Conservation (phyloP, 805 yeast genomes). For the Ogataea sp. region DNA sequence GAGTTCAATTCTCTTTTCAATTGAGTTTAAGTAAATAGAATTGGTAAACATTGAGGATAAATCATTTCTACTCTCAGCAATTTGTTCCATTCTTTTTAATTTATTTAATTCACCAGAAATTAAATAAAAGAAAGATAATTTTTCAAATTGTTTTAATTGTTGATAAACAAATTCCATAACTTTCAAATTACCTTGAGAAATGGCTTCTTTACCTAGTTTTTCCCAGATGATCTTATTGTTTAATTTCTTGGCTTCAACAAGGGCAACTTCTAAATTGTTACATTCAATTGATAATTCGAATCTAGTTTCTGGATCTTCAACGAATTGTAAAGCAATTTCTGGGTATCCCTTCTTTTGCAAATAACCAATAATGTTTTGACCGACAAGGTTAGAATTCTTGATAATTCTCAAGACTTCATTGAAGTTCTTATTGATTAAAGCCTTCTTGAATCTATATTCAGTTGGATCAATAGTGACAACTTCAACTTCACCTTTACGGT, state of each 20-base stretch:
- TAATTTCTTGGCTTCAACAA: conserved; percentile 75
- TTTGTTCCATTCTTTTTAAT: conserved; percentile 74
- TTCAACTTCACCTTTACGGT: conserved; percentile 80
- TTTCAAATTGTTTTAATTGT: conserved; percentile 78
- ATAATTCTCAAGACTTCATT: conserved; percentile 87
- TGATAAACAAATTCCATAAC: conserved; percentile 85
- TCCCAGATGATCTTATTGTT: conserved; percentile 70
- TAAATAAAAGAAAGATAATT: conserved; percentile 81
- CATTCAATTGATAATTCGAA: conserved; percentile 94
- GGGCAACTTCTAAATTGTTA: conserved; percentile 81
- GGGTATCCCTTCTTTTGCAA: conserved; percentile 94
- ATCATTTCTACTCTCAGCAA: conserved; percentile 86
- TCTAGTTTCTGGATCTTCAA: conserved; percentile 91
- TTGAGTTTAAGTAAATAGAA: conserved; percentile 67
- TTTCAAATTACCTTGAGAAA: conserved; percentile 80
- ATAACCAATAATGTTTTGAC: conserved; percentile 94
- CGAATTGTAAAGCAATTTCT: conserved; percentile 95
- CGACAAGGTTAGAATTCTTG: conserved; percentile 83
- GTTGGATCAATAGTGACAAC: conserved; percentile 83
- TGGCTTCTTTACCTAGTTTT: conserved; percentile 75
- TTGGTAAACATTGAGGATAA: conserved; percentile 74
- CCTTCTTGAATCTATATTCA: conserved; percentile 92
- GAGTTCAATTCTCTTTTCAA: conserved; percentile 65
- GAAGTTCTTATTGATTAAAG: conserved; percentile 83
- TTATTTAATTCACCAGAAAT: conserved; percentile 74